Conservation (phyloP, 305 asterid genomes). For the Solanum chacoense region DNA sequence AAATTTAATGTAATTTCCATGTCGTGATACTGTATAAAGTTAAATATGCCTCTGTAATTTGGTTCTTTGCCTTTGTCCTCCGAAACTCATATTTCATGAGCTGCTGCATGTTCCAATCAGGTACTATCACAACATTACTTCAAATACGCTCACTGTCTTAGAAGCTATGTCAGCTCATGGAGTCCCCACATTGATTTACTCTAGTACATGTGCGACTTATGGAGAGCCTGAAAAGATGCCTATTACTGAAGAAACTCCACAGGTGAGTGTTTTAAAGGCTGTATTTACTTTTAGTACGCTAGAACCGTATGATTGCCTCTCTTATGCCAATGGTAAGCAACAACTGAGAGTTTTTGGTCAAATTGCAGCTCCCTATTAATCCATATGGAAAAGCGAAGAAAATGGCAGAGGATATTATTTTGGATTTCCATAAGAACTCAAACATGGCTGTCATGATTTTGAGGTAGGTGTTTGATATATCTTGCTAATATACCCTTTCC, state of each 20-base stretch:
- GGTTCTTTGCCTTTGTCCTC: background rate
- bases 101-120: constrained; percentile 25
- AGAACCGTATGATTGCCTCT: background rate
- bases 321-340: background rate
- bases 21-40: background rate
- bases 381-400: constrained; percentile 98
- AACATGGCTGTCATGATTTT: constrained; percentile 92
- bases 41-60: background rate
- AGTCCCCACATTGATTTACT: constrained; percentile 75
- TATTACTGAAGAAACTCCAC: constrained; percentile 83
- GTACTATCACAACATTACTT: constrained; percentile 95
- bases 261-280: constrained; percentile 25
- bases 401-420: constrained; percentile 95
- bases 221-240: constrained; percentile 98
- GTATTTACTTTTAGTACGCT: background rate
- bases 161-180: constrained; percentile 82
- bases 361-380: constrained; percentile 68
- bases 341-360: constrained; percentile 7
- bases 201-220: constrained; percentile 95
- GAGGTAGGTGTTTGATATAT: constrained; percentile 30
- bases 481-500: background rate
- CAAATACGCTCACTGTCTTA: constrained; percentile 74
- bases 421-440: constrained; percentile 80
- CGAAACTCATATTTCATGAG: background rate
- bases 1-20: background rate